These are phyloP conservation scores for Sphagnum fallax DNA, from an alignment of 228 moss, liverwort and hornwort genomes.

Conservation along the genomic window DNA sequence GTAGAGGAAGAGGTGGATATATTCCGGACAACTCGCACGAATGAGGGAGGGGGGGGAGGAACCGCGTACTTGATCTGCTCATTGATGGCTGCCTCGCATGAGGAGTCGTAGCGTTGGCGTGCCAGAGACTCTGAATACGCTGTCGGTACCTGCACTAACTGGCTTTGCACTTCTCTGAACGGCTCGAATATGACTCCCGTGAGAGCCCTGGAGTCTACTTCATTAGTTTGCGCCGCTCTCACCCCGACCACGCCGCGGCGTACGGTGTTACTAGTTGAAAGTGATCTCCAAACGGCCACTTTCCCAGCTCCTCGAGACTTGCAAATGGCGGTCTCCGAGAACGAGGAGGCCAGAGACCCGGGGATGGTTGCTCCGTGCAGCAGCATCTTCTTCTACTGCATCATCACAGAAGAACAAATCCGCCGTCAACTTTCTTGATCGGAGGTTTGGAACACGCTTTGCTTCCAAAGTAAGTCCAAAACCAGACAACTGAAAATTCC, in stretches of 20 bases:
- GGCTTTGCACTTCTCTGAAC: conserved; percentile 73
- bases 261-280: conserved; percentile 11
- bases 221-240: conserved; percentile 28
- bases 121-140: conserved; percentile 55
- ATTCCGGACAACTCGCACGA: not conserved
- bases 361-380: conserved; percentile 28
- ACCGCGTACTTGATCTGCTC: conserved; percentile 72
- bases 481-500: too few species aligned
- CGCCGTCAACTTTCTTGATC: too few species aligned
- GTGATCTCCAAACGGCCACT: conserved; percentile 20
- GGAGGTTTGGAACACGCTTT: too few species aligned
- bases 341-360: conserved; percentile 18
- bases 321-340: conserved; percentile 8
- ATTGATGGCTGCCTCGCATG: conserved; percentile 76
- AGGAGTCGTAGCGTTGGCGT: conserved; percentile 53
- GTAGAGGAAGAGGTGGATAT: not conserved
- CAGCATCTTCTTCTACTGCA: conserved; percentile 11
- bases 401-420: too few species aligned
- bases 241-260: conserved; percentile 18
- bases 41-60: not conserved
- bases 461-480: too few species aligned
- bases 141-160: conserved; percentile 44
- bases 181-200: conserved; percentile 85
- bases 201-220: conserved; percentile 23
- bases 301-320: conserved; percentile 16